phyloP scores from a whole-genome alignment of 805 yeast genomes.

The Starmerella cellae region DNA sequence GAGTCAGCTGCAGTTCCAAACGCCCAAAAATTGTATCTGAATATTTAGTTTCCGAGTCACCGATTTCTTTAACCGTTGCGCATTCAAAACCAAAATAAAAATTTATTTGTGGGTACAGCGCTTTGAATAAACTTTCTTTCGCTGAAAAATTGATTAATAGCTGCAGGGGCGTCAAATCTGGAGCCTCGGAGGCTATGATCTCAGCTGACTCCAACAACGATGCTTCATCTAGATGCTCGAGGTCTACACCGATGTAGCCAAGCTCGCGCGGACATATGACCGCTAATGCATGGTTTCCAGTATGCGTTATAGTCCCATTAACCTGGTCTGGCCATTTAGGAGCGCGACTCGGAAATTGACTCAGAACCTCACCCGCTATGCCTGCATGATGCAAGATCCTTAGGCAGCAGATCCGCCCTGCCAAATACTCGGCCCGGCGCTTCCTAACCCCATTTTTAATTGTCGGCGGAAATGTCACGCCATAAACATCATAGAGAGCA shows the following conservation, averaged over 20 bases:
- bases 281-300: slow-evolving; percentile 5
- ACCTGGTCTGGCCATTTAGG: slow-evolving; percentile 10
- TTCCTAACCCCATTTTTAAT: slow-evolving; percentile 2
- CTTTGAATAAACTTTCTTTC: slow-evolving; percentile 14
- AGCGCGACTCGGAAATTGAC: not conserved
- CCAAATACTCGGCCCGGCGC: slow-evolving; percentile 10
- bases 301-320: slow-evolving; percentile 12
- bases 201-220: not conserved
- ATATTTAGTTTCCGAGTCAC: not conserved
- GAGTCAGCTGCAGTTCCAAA: no score
- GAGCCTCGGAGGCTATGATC: not conserved
- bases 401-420: slow-evolving; percentile 10
- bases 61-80: slow-evolving; percentile 2
- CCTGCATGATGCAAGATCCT: not conserved
- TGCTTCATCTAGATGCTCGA: slow-evolving; percentile 1
- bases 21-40: no score
- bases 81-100: slow-evolving; percentile 11
- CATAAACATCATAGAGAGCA: not conserved
- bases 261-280: not conserved
- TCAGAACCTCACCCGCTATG: not conserved
- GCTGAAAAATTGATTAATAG: slow-evolving; percentile 9
- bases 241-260: slow-evolving; percentile 9
- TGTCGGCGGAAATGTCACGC: slow-evolving; percentile 3
- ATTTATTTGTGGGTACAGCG: slow-evolving; percentile 5
- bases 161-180: not conserved